phyloP scores from a whole-genome alignment of 371 early-diverging fungal genomes.

The Mucor indicus region DNA sequence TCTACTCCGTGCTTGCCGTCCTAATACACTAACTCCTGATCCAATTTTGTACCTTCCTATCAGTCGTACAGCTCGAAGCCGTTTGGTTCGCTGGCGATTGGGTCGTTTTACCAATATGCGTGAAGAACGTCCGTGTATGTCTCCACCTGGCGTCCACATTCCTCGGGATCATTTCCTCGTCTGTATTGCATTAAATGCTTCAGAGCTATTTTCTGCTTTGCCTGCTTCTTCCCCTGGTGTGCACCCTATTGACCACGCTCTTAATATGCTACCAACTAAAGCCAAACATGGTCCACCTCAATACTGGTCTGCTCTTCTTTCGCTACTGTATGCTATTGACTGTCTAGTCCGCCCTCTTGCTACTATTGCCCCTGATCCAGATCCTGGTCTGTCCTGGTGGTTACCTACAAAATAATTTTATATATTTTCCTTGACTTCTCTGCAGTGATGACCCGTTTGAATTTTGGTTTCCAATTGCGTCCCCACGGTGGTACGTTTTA shows the following conservation, averaged over 20 bases:
- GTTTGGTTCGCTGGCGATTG: conserved; percentile 6
- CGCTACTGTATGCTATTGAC: not conserved
- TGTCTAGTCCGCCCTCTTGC: not conserved
- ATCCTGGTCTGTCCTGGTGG: not conserved
- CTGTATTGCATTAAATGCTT: not conserved
- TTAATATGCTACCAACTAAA: not conserved
- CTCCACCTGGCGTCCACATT: not conserved
- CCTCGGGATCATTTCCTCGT: not conserved
- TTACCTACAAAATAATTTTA: no score
- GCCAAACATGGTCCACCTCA: not conserved
- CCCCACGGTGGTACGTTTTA: not conserved
- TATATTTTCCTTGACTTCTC: no score
- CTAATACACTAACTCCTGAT: no score
- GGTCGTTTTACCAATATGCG: conserved; percentile 1
- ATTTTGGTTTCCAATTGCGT: not conserved
- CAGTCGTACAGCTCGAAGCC: not conserved
- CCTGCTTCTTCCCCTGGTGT: not conserved
- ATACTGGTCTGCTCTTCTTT: not conserved
- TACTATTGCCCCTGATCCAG: not conserved
- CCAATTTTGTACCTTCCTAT: not conserved
- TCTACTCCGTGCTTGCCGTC: not conserved
- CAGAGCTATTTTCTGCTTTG: not conserved
- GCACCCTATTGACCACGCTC: not conserved
- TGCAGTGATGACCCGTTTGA: not conserved
- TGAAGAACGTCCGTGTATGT: not conserved